These are phyloP conservation scores for Fusarium staphyleae DNA, from an alignment of 2,329 filamentous ascomycete genomes.

Conservation along the genomic window DNA sequence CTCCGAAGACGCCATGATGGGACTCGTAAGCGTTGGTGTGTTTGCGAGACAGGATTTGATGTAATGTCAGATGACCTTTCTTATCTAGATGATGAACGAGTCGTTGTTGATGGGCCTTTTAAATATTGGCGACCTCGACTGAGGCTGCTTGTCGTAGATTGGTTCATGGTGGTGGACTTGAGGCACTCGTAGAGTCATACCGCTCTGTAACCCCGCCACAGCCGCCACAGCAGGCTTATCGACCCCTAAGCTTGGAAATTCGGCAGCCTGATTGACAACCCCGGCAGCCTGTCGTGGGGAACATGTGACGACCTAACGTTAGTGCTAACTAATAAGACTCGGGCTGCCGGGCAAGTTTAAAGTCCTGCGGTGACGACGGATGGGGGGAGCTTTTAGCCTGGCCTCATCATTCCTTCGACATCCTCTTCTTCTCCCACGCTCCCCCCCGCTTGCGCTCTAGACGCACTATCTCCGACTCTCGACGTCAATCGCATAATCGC, in stretches of 20 bases:
- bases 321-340: too few species aligned
- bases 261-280: constrained; percentile 21
- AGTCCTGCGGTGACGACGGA: constrained; percentile 28
- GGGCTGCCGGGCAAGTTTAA: too few species aligned
- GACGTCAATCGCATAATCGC: not conserved
- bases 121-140: constrained; percentile 14
- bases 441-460: not conserved
- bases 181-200: constrained; percentile 33
- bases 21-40: constrained; percentile 2
- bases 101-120: constrained; percentile 21
- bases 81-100: not conserved
- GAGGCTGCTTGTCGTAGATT: constrained; percentile 25
- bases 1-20: constrained; percentile 46
- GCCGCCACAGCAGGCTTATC: constrained; percentile 18
- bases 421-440: constrained; percentile 12
- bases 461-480: not conserved
- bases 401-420: constrained; percentile 16
- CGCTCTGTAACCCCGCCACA: constrained; percentile 25
- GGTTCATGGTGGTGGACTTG: constrained; percentile 23
- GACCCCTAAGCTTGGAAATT: constrained; percentile 28
- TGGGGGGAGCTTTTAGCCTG: constrained; percentile 20
- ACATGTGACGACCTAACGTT: constrained; percentile 39
- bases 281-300: constrained; percentile 36
- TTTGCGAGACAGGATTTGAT: not conserved
- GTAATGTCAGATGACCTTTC: not conserved